Evolutionary conservation across 2,329 filamentous ascomycete species (phyloP), one percentile per base, ranked within the genome.

Genomic region (Fusarium paranaense): DNA sequence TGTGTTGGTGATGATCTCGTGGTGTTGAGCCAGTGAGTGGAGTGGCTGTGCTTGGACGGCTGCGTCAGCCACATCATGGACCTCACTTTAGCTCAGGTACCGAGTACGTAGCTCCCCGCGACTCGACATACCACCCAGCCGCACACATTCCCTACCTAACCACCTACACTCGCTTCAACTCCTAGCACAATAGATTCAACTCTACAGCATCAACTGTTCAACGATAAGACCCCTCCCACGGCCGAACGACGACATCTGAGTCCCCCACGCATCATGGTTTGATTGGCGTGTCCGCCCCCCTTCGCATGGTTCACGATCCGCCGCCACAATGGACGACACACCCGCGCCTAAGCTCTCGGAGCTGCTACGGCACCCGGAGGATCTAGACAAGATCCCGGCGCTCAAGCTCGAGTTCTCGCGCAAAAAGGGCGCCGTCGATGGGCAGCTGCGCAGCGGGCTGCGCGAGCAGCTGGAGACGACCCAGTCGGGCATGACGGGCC

Each of bases 391-490:
- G 88, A 96, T 99, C 80, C 87, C 92, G 62, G 91, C 91, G 56
- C 89, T 99, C 81, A 98, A 97, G 86, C 90, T 93, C 76, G 97
- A 99, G 83, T 98, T 98, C 85, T 90, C 91, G 76, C 94, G 97
- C 80, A 98, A 98, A 86, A 99, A 99, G 86, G 90, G 90, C 33
- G 94, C 94, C 66, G 91, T 99, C 70, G 97, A 99, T 85, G 92
- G 92, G 61, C 95, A 98, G 85, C 92, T 99, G 65, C 94, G 95
- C 74, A 91, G 91, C 82, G 95, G 95, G 40, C 89, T 98, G 74
- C 92, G 94, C 78, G 95, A 98, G 80, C 97, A 99, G 87, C 90
- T 99, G 67, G 94, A 98, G 85, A 93, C 95, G 64, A 98, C 97
- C 13, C 96, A 98, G 85, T 90, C 93, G 76, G 97, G 97, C 82